Percentiles rank a stretch among this genome's conserved stretches.
Evolutionary conservation across 192 early-diverging fungal species (phyloP).

Genomic region (Coemansia erecta): DNA sequence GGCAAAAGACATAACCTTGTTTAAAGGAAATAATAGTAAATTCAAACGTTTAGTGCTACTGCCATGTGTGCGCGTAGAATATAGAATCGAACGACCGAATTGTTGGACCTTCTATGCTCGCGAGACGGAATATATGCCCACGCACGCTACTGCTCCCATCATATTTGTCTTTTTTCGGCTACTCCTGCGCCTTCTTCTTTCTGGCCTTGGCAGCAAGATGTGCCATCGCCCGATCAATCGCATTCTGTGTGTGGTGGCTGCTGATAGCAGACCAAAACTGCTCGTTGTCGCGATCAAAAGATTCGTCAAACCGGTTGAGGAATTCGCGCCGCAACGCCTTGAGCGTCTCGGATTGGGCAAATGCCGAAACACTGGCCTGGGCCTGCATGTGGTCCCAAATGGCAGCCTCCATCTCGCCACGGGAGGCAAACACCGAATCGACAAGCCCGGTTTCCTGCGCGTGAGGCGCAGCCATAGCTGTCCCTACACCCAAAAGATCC

Average conservation of each 20-base stretch:
- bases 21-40: too few relatives aligned
- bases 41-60: too few relatives aligned
- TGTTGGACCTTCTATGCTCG: too few relatives aligned
- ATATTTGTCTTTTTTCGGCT: neutral
- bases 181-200: neutral
- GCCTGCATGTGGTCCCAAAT: constrained; percentile 1
- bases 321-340: constrained; percentile 13
- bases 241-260: constrained; percentile 14
- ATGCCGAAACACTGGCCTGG: constrained; percentile 3
- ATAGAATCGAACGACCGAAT: too few relatives aligned
- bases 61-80: too few relatives aligned
- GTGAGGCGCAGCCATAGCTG: constrained; percentile 4
- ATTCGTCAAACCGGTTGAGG: constrained; percentile 20
- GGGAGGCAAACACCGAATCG: constrained; percentile 18
- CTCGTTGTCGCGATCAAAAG: constrained; percentile 20
- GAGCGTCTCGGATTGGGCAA: constrained; percentile 22
- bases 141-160: too few relatives aligned
- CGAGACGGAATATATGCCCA: too few relatives aligned
- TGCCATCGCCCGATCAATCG: constrained; percentile 15
- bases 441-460: constrained; percentile 16
- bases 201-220: constrained; percentile 10
- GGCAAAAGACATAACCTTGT: too few relatives aligned
- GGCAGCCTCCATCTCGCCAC: constrained; percentile 10
- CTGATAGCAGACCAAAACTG: constrained; percentile 20
- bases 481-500: constrained; percentile 22